A percentile compares a stretch with the other conserved stretches of the same genome.
Evolutionary conservation across 495 filamentous ascomycete species (phyloP).

Genomic region (Tuber brumale): DNA sequence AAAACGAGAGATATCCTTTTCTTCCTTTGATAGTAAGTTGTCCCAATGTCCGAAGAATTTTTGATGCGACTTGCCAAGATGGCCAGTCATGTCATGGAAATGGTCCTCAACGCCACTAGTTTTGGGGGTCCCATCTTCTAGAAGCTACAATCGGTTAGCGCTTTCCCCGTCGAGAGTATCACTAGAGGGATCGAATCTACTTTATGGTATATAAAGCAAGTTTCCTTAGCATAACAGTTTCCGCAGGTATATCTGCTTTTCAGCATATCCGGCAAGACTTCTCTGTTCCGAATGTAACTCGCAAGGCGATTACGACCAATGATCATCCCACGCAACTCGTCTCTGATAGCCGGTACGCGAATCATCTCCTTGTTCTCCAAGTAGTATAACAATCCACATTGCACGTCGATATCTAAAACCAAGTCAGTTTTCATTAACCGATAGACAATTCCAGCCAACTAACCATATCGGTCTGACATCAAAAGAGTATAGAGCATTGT

Average conservation of each 20-base stretch:
- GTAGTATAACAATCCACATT: conserved; percentile 87
- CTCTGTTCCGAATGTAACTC: conserved; percentile 70
- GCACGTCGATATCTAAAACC: conserved; percentile 67
- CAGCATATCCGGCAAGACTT: conserved; percentile 77
- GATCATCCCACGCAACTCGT: conserved; percentile 89
- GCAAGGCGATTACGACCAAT: conserved; percentile 90
- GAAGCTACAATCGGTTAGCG: conserved; percentile 18
- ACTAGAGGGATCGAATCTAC: conserved; percentile 47
- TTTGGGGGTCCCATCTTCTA: conserved; percentile 74
- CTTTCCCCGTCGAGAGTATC: neutral
- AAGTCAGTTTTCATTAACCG: conserved; percentile 16
- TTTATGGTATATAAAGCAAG: conserved; percentile 92
- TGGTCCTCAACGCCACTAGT: conserved; percentile 67
- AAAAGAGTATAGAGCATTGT: conserved; percentile 90
- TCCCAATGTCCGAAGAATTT: conserved; percentile 95
- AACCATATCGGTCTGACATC: conserved; percentile 84
- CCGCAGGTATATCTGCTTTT: conserved; percentile 67
- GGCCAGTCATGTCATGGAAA: conserved; percentile 66
- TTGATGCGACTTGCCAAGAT: conserved; percentile 64
- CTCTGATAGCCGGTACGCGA: conserved; percentile 72
- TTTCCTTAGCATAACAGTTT: conserved; percentile 76
- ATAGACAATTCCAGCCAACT: conserved; percentile 23
- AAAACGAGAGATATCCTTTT: conserved; percentile 75
- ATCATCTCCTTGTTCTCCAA: conserved; percentile 80
- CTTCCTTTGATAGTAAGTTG: conserved; percentile 83